Conservation (phyloP, 257 asterid genomes). For the Cynanchum wilfordii region DNA sequence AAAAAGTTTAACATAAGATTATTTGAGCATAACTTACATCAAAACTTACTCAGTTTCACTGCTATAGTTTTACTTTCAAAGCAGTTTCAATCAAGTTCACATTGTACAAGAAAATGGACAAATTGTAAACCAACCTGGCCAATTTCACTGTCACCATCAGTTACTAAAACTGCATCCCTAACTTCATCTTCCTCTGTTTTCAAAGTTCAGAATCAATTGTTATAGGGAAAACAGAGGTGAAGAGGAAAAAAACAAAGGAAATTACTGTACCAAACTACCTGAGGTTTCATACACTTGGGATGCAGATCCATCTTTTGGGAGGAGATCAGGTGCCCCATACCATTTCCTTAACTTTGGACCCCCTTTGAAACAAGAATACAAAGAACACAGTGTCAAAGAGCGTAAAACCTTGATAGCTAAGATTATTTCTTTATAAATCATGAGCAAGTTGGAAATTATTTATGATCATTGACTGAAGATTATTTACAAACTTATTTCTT, state of each 20-base stretch:
- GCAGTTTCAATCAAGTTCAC: not conserved
- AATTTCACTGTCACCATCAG: conserved; percentile 92
- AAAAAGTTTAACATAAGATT: not conserved
- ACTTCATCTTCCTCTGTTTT: conserved; percentile 60
- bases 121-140: conserved; percentile 61
- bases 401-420: not conserved
- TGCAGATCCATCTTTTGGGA: conserved; percentile 48
- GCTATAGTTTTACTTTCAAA: too few relatives aligned
- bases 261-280: conserved; percentile 35
- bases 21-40: not conserved
- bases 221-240: not conserved
- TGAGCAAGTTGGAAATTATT: not conserved
- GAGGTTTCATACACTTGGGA: conserved; percentile 43
- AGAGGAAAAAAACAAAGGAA: not conserved
- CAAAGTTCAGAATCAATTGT: conserved; percentile 14
- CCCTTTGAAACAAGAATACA: conserved; percentile 35
- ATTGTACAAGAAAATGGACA: not conserved
- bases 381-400: conserved; percentile 5
- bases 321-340: conserved; percentile 92
- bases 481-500: too few relatives aligned
- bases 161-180: conserved; percentile 82
- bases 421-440: not conserved
- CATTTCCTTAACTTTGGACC: conserved; percentile 99
- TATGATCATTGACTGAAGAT: not conserved
- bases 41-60: not conserved